Conservation (phyloP, 768 basidiomycete species). For the Lentinula edodes region DNA sequence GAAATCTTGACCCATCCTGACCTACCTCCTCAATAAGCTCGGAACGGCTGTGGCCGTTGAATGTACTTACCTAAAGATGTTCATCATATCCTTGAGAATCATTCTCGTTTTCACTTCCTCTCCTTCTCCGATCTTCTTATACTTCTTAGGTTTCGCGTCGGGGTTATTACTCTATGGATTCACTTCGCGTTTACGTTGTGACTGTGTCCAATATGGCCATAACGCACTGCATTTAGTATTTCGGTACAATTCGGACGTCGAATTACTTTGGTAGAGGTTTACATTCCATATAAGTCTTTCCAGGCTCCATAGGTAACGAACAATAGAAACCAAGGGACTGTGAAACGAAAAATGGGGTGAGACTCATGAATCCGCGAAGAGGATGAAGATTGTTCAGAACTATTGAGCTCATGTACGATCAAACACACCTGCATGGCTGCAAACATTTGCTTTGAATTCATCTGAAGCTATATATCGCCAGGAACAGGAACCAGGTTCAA, state of each 20-base stretch:
- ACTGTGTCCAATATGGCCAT: not conserved
- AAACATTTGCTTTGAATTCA: conserved; percentile 60
- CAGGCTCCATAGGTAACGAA: conserved; percentile 60
- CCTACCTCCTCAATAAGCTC: too few relatives aligned
- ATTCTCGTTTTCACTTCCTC: not conserved
- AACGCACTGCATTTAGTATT: not conserved
- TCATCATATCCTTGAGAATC: not conserved
- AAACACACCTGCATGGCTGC: conserved; percentile 63
- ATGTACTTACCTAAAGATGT: not conserved
- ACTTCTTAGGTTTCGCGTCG: not conserved
- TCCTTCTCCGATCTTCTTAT: not conserved
- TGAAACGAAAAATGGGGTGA: not conserved
- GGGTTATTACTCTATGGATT: not conserved
- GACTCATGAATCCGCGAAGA: not conserved
- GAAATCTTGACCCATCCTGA: too few relatives aligned
- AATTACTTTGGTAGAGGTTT: conserved; percentile 28
- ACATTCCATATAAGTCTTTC: conserved; percentile 64
- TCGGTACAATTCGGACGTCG: not conserved
- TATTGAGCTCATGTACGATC: not conserved
- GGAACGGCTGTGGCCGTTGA: too few relatives aligned
- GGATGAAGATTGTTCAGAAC: not conserved
- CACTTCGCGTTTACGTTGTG: not conserved
- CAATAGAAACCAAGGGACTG: conserved; percentile 68
- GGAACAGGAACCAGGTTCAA: not conserved
- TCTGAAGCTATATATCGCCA: conserved; percentile 39